A percentile compares a stretch with the other conserved stretches of the same genome.
Evolutionary conservation across 2,329 filamentous ascomycete species (phyloP).

Genomic region (Colletotrichum sojae): DNA sequence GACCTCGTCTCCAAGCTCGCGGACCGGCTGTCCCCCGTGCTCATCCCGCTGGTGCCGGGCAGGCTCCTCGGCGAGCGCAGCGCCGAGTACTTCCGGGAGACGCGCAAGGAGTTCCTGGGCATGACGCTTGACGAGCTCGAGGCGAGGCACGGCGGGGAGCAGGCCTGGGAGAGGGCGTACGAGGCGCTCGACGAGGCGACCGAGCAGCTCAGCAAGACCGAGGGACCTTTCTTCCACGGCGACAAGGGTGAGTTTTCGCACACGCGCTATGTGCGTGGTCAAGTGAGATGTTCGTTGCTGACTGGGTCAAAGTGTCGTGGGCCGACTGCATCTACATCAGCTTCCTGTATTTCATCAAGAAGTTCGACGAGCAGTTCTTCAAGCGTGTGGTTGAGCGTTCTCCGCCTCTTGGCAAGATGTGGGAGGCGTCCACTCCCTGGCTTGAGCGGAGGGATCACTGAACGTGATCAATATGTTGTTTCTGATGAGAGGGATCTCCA

Average conservation of each 20-base stretch:
- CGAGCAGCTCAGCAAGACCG: constrained; percentile 67
- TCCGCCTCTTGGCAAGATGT: constrained; percentile 19
- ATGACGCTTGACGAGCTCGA: constrained; percentile 67
- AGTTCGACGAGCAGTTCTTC: constrained; percentile 55
- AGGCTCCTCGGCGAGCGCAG: constrained; percentile 66
- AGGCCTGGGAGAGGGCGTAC: constrained; percentile 62
- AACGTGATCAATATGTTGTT: neutral
- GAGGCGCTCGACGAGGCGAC: constrained; percentile 53
- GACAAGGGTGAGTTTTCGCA: constrained; percentile 61
- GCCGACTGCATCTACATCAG: constrained; percentile 71
- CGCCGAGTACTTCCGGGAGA: constrained; percentile 68
- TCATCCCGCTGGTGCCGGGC: constrained; percentile 63
- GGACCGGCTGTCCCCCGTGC: constrained; percentile 54
- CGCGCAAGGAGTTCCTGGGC: constrained; percentile 64
- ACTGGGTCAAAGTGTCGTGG: constrained; percentile 51
- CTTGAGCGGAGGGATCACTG: constrained; percentile 12
- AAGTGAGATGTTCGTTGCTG: neutral
- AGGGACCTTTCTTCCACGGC: constrained; percentile 75
- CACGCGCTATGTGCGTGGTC: no score
- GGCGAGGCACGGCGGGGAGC: constrained; percentile 62
- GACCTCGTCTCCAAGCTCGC: constrained; percentile 53
- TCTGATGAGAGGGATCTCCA: neutral
- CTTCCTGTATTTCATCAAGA: constrained; percentile 60
- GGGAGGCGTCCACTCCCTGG: constrained; percentile 33
- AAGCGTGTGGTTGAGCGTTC: constrained; percentile 50